Base-by-base conservation (phyloP, 768 basidiomycete genomes). In the Cystofilobasidium macerans region DNA sequence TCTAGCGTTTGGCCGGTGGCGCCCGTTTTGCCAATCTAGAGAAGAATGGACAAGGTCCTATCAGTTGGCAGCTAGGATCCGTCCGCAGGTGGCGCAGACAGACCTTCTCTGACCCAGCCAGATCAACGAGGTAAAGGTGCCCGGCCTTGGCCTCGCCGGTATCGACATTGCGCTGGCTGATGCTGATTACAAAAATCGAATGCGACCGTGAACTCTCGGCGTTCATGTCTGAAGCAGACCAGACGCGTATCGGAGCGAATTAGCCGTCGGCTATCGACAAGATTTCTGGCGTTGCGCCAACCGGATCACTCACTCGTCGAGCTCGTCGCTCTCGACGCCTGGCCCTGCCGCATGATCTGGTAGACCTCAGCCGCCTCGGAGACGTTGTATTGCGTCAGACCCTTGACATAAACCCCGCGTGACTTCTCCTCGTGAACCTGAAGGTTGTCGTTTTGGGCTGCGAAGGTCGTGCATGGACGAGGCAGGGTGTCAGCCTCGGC, bases 391-490 rank as follows among this genome's bases (percentile, higher is more conserved):
- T 98, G 95, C 0, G 92, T 92, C 36, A 99, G 82, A 71, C 86
- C 86, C 80, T 99, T 99, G 72, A 99, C 94, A 73, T 99, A 98
- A 38, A 99, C 94, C 28, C 95, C 95, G 72, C 89, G 86, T 8
- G 85, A 85, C 76, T 99, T 99, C 78, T 99, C 95, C 76, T 99
- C 95, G 76, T 99, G 95, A 6, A 99, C 87, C 73, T 95, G 94
- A 14, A 99, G 80, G 76, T 99, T 99, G 74, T 98, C 95, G 72
- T 99, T 95, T 79, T 93, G 89, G 43, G 95, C 94, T 85, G 71
- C 57, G 20, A 83, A 91, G 73, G 76, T n/a, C n/a, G n/a, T n/a
- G n/a, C n/a, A n/a, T n/a, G n/a, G n/a, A n/a, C n/a, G n/a, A n/a
- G n/a, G n/a, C n/a, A n/a, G n/a, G n/a, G n/a, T n/a, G n/a, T n/a